Evolutionary conservation across 352 stramenopile genomes (phyloP).

Genomic region (Phytopythium chamaehyphon): DNA sequence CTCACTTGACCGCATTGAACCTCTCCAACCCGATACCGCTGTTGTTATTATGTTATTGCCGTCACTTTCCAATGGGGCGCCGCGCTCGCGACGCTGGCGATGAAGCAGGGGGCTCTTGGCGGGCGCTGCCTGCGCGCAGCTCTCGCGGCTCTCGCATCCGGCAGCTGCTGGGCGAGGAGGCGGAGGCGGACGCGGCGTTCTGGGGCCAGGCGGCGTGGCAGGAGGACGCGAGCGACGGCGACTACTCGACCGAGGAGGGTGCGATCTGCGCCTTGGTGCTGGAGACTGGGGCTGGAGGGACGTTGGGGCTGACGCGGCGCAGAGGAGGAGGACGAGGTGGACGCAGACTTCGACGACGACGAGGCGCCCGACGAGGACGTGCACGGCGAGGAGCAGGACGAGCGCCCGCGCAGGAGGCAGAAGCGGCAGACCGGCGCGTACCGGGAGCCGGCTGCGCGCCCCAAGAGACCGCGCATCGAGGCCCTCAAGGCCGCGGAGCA

Average conservation of each 20-base stretch:
- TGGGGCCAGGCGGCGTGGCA: slow-evolving; percentile 85
- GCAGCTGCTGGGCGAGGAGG: slow-evolving; percentile 83
- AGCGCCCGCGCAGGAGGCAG: slow-evolving; percentile 13
- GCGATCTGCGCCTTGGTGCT: too few relatives aligned
- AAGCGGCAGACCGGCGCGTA: slow-evolving; percentile 26
- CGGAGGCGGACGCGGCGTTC: slow-evolving; percentile 85
- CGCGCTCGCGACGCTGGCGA: too few relatives aligned
- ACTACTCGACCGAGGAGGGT: slow-evolving; percentile 89
- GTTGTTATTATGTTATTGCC: too few relatives aligned
- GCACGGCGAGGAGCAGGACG: slow-evolving; percentile 57
- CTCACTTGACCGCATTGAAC: too few relatives aligned
- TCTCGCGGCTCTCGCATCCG: slow-evolving; percentile 76
- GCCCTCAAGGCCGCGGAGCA: slow-evolving; percentile 12
- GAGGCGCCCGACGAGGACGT: slow-evolving; percentile 79
- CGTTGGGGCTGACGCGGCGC: slow-evolving; percentile 4
- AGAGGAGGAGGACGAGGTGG: slow-evolving; percentile 88
- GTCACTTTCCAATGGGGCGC: neutral
- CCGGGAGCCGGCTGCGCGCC: slow-evolving; percentile 16
- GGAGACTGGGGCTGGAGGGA: neutral
- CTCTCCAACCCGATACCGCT: too few relatives aligned
- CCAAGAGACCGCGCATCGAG: slow-evolving; percentile 8
- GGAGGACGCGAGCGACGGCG: slow-evolving; percentile 78
- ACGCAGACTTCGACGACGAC: slow-evolving; percentile 86
- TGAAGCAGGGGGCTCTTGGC: too few relatives aligned
- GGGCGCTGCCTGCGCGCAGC: slow-evolving; percentile 47